A percentile compares a stretch with the other conserved stretches of the same genome.
Evolutionary conservation across 2,329 filamentous ascomycete genomes (phyloP).

Genomic region (Diaporthe sp.): DNA sequence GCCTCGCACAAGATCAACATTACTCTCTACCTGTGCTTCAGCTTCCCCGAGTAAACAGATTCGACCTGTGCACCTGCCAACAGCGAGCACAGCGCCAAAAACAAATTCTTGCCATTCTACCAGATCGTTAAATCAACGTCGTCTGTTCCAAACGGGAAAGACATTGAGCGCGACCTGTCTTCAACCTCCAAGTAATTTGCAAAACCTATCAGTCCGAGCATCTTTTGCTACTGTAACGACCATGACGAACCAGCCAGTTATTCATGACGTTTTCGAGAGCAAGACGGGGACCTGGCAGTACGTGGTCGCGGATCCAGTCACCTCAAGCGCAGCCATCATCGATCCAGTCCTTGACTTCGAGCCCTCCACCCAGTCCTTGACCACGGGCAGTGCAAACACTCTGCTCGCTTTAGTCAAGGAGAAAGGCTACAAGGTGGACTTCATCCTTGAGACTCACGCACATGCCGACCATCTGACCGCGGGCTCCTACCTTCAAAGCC

Average conservation of each 20-base stretch:
- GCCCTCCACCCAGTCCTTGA: slow-evolving; percentile 54
- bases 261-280: slow-evolving; percentile 55
- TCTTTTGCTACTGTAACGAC: background rate
- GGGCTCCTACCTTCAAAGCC: slow-evolving; percentile 66
- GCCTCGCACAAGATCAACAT: background rate
- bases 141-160: background rate
- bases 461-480: slow-evolving; percentile 73
- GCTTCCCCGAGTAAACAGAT: background rate
- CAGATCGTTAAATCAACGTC: background rate
- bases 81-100: background rate
- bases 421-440: slow-evolving; percentile 60
- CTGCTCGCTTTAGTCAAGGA: slow-evolving; percentile 59
- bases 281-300: slow-evolving; percentile 70
- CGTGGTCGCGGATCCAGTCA: slow-evolving; percentile 66
- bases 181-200: background rate
- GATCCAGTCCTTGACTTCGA: slow-evolving; percentile 73
- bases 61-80: background rate
- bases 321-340: slow-evolving; percentile 66
- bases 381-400: slow-evolving; percentile 64
- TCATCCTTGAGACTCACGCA: slow-evolving; percentile 72
- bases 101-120: background rate
- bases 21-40: background rate
- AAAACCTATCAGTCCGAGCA: background rate
- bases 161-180: background rate
- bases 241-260: slow-evolving; percentile 46